Conservation (phyloP, 148 eudicot species). For the Amaranthus hypochondriacus region DNA sequence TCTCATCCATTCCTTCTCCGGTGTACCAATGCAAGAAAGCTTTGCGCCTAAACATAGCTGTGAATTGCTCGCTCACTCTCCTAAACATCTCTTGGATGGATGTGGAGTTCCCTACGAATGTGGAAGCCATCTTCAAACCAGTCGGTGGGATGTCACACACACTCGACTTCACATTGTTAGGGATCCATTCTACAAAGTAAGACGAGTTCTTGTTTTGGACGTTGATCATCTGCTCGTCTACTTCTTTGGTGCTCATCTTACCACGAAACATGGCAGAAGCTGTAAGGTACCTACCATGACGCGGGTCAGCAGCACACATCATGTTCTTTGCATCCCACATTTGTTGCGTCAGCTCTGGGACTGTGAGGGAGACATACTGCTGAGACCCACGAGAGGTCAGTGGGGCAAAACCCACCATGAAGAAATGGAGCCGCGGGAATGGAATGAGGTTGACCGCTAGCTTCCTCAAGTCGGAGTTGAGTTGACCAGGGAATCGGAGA, state of each 20-base stretch:
- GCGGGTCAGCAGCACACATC: conserved; percentile 90
- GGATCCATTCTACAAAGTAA: conserved; percentile 73
- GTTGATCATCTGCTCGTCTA: conserved; percentile 78
- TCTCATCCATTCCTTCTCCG: conserved; percentile 81
- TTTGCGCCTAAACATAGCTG: conserved; percentile 82
- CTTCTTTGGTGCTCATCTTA: conserved; percentile 82
- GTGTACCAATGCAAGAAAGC: conserved; percentile 89
- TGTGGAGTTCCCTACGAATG: conserved; percentile 52
- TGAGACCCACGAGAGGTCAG: conserved; percentile 78
- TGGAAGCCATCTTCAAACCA: conserved; percentile 48
- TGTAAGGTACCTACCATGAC: conserved; percentile 75
- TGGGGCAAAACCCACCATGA: conserved; percentile 89
- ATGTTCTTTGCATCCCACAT: conserved; percentile 93
- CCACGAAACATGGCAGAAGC: conserved; percentile 84
- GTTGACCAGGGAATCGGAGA: conserved; percentile 75
- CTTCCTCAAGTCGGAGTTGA: conserved; percentile 70
- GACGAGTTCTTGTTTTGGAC: conserved; percentile 89
- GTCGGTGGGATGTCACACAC: conserved; percentile 55
- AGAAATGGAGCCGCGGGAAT: conserved; percentile 86
- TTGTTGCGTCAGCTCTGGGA: conserved; percentile 82
- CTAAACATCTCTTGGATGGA: conserved; percentile 76
- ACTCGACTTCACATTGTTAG: conserved; percentile 52
- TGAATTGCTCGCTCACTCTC: conserved; percentile 82
- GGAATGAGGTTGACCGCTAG: conserved; percentile 83
- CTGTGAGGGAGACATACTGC: conserved; percentile 65